Evolutionary conservation across 1,284 basidiomycete genomes (phyloP), one percentile per base, ranked within the genome.

Genomic region (Anthracocystis panici-leucophaei): DNA sequence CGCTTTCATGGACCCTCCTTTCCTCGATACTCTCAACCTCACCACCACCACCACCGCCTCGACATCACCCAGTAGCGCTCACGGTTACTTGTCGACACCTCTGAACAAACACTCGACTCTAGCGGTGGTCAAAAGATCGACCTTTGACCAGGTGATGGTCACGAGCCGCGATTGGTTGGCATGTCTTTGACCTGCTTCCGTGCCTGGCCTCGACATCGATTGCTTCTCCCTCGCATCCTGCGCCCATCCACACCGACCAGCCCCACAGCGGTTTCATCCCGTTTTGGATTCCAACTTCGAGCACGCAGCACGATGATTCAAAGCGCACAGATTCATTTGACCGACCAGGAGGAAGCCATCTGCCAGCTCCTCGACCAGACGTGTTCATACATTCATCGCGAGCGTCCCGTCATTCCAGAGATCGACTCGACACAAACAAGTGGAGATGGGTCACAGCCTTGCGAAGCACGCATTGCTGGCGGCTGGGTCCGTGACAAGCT

Each of bases 401-500:
- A 65, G 23, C 65, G 66, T n/a, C 81, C 81, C 4, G 27, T 54
- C 16, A 68, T 78, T 10, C 62, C 61, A 9, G 67, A 56, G 5
- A 58, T 78, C 12, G 79, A 77, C 45, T 57, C 58, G 5, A 58
- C 62, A 11, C 75, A 72, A 23, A 50, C 52, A 12, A 75, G 71
- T 44, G 51, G 55, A 7, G 66, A 74, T 70, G 58, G 50, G 25
- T 44, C 49, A 3, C 27, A 60, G 25, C 56, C 54, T 4, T 67
- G 64, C 41, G 75, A 82, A 45, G 82, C 82, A 8, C 72, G 83
- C 18, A 83, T 84, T 25, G 95, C 94, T 10, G 95, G 95, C 38
- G 95, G 95, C 33, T 98, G 95, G 95, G 95, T 97, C 46, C 88
- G 95, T 79, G 96, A 99, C 87, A 99, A 99, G 91, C 88, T 99